Evolutionary conservation across 192 early-diverging fungal genomes (phyloP), one percentile per base, ranked within the genome.

Genomic region (Backusella circina): DNA sequence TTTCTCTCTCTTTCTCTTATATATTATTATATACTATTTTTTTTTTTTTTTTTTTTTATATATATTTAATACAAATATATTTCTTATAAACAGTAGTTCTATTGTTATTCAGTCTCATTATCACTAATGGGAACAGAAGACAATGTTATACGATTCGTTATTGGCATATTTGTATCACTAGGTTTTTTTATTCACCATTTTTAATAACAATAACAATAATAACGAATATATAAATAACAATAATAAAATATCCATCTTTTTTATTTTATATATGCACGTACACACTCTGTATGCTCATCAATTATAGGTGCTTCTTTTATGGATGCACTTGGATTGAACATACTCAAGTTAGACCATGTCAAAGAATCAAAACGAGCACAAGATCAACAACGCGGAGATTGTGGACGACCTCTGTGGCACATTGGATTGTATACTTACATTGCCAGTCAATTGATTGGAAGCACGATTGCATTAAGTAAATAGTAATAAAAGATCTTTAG

Each of bases 401-500:
- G 88, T 79, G 82, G 85, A 36, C 74, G 89, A 57, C 87, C 88
- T 5, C 75, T 86, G 78, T 88, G 89, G 89, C 87, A 88, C 44
- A 30, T 88, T 32, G 87, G 89, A 30, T 75, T 90, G 8, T 86
- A 87, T 67, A 74, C 88, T 21, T 88, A 89, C 68, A 81, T 88
- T 39, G 44, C 72, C 13, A 85, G 84, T 79, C 86, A 89, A 66
- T 65, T 84, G 10, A 77, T 86, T 31, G 88, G 89, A 10, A 88
- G 86, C 35, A 87, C 88, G 5, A 79, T 89, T 37, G 88, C 88
- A 36, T 70, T 90, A 36, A 86, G 89, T 88, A 84, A 84, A 87
- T 78, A 35, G 39, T 66, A 47, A 26, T 50, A 57, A 26, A 26
- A 26, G n/a, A 12, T 31, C 35, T 38, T 54, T 54, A 54, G 51